Base-by-base conservation (phyloP, 1,284 basidiomycete species). In the Boletus smithii region DNA sequence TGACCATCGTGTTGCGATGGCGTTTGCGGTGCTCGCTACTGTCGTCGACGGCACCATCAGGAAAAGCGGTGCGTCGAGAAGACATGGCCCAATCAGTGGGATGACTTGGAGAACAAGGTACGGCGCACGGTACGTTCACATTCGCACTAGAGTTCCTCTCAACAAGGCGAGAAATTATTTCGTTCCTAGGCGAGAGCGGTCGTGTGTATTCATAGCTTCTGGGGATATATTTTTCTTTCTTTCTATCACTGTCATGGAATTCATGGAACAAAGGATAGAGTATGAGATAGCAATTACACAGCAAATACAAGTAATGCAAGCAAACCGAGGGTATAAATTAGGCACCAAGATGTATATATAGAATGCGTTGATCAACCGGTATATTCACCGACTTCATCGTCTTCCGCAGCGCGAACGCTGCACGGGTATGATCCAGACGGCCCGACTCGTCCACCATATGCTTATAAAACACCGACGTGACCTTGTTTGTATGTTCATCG, bases 61-160 rank as follows among this genome's bases (percentile, higher is more conserved):
- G 95, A 99, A 73, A 97, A 97, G 72, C 79, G 95, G 45, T 98
- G 95, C 62, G 95, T 99, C 18, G 95, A 97, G 70, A 99, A 99
- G 79, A 99, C 97, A 0, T 99, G 95, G 95, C 95, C 97, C 3
- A 94, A 95, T 65, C 99, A 95, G 91, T 99, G 95, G 94, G 97
- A 99, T 63, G 97, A 98, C 68, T 76, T 99, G 18, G 82, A 91
- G 65, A 92, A 91, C 73, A 95, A 94, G 80, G 90, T 89, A 40
- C 13, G 73, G 53, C 5, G 6, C 18, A 30, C 14, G 1, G 6
- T 20, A 3, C 27, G 16, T 20, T 22, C 16, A 24, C 34, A 0
- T 31, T 16, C 4, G 4, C 26, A 11, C 0, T 43, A 8, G n/a
- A n/a, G n/a, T n/a, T n/a, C n/a, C n/a, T n/a, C n/a, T n/a, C n/a